These are phyloP conservation scores for Verticillium zaregamsianum DNA, from an alignment of 2,329 filamentous ascomycete species.

Conservation along the genomic window DNA sequence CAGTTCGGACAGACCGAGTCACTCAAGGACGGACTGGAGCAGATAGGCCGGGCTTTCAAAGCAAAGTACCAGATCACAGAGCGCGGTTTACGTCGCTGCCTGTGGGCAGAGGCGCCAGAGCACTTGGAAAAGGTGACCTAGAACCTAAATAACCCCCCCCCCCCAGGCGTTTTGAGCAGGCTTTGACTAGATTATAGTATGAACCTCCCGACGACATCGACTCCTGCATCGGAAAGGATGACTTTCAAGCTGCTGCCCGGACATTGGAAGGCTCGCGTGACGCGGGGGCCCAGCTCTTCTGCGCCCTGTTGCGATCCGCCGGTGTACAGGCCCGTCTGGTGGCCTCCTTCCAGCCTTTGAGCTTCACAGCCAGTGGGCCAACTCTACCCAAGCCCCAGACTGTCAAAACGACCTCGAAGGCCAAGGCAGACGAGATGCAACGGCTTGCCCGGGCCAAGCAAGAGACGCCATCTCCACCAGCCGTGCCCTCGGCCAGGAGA, in stretches of 20 bases:
- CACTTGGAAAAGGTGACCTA: conserved; percentile 52
- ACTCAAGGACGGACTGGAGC: conserved; percentile 73
- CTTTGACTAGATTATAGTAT: conserved; percentile 36
- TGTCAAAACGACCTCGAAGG: conserved; percentile 21
- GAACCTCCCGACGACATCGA: conserved; percentile 61
- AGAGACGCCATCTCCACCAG: conserved; percentile 19
- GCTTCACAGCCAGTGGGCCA: conserved; percentile 57
- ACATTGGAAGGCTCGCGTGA: conserved; percentile 78
- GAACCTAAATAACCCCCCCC: not conserved
- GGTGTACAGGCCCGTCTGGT: conserved; percentile 80
- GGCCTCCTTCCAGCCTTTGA: conserved; percentile 82
- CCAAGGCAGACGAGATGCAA: conserved; percentile 28
- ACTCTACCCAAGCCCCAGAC: conserved; percentile 37
- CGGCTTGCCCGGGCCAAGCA: conserved; percentile 32
- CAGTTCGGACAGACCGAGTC: conserved; percentile 75
- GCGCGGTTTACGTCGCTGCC: conserved; percentile 62
- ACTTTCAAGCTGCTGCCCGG: conserved; percentile 69
- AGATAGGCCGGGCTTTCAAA: conserved; percentile 63
- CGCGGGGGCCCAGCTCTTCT: conserved; percentile 85
- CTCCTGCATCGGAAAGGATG: conserved; percentile 60
- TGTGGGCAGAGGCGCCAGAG: conserved; percentile 70
- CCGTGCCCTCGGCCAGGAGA: conserved; percentile 35
- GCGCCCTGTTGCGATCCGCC: conserved; percentile 76
- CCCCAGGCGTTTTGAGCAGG: not conserved
- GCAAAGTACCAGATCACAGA: conserved; percentile 67